A percentile compares a stretch with the other conserved stretches of the same genome.
Evolutionary conservation across 352 stramenopile genomes (phyloP).

Genomic region (Thalassiosira livingstoniorum): DNA sequence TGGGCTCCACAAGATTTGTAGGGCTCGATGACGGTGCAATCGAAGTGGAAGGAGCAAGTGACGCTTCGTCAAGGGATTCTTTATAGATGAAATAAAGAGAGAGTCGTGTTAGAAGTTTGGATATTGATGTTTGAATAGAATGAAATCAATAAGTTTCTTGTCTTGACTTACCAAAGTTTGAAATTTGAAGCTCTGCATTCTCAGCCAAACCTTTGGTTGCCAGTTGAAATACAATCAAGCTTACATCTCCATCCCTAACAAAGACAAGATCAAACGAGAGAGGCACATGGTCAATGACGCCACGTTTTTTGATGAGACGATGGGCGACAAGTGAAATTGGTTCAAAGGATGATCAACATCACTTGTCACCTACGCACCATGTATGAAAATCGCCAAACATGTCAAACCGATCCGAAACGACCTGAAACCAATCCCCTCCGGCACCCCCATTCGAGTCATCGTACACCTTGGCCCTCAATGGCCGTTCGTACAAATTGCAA

Average conservation of each 20-base stretch:
- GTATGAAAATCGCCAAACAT: constrained; percentile 49
- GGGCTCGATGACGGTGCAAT: constrained; percentile 21
- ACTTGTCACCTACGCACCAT: too few species aligned
- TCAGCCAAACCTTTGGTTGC: constrained; percentile 13
- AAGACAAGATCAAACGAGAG: too few species aligned
- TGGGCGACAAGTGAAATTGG: too few species aligned
- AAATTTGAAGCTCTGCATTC: constrained; percentile 17
- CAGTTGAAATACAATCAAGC: constrained; percentile 45
- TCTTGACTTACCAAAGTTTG: constrained; percentile 24
- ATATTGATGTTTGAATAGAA: too few species aligned
- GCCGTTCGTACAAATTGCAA: constrained; percentile 40
- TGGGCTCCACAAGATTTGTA: constrained; percentile 30
- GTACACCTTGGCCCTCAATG: neutral
- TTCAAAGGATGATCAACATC: too few species aligned
- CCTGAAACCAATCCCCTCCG: constrained; percentile 17
- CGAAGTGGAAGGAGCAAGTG: constrained; percentile 25
- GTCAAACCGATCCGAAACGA: constrained; percentile 31
- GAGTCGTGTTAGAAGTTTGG: too few species aligned
- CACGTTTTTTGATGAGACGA: too few species aligned
- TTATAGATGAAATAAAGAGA: too few species aligned
- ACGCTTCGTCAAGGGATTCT: neutral
- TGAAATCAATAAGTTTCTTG: constrained; percentile 29
- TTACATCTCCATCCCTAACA: neutral
- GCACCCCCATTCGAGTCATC: neutral
- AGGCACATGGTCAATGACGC: too few species aligned